Conservation (phyloP, 495 filamentous ascomycete genomes). For the Tetracladium setigerum region DNA sequence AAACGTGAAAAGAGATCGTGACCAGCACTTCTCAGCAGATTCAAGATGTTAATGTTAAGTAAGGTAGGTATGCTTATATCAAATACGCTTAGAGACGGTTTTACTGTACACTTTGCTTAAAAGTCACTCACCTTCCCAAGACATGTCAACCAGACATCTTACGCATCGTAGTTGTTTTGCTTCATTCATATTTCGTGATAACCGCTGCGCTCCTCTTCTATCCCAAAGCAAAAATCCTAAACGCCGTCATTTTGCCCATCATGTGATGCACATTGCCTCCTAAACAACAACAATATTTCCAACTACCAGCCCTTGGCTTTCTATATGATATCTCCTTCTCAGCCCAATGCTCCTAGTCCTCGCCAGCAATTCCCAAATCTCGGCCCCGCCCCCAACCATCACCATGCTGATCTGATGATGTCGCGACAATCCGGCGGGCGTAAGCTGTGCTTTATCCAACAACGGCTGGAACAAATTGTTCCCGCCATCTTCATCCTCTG, state of each 20-base stretch:
- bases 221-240: too few species aligned
- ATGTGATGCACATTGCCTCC: background rate
- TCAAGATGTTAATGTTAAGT: too few species aligned
- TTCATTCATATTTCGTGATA: too few species aligned
- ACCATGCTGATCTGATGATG: slow-evolving; percentile 72
- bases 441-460: slow-evolving; percentile 67
- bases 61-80: too few species aligned
- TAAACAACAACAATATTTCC: slow-evolving; percentile 63
- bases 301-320: slow-evolving; percentile 73
- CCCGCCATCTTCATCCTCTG: slow-evolving; percentile 20
- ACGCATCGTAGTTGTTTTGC: too few species aligned
- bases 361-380: slow-evolving; percentile 54
- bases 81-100: too few species aligned
- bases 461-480: slow-evolving; percentile 56
- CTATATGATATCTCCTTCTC: slow-evolving; percentile 68
- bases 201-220: too few species aligned
- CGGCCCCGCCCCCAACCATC: slow-evolving; percentile 72
- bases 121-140: too few species aligned
- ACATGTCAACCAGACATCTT: too few species aligned
- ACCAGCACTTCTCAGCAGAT: too few species aligned
- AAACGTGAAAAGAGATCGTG: too few species aligned
- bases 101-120: too few species aligned
- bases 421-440: slow-evolving; percentile 62
- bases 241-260: background rate
- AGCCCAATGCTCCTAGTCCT: slow-evolving; percentile 59